These are phyloP conservation scores for Miscanthus sacchariflorus DNA, from an alignment of 202 grass and related monocot genomes.

Conservation along the genomic window DNA sequence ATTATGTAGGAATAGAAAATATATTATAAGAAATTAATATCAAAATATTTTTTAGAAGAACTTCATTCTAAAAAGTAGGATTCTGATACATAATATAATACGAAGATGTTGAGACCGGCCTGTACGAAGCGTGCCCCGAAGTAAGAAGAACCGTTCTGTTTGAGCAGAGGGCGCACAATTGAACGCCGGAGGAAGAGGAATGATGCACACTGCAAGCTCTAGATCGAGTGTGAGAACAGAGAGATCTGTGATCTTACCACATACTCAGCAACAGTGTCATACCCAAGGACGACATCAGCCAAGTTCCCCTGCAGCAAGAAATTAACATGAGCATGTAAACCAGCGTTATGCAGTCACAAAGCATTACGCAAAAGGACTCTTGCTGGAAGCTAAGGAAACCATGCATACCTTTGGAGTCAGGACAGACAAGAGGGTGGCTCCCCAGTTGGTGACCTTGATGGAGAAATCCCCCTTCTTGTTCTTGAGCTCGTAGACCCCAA, in stretches of 20 bases:
- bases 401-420: slow-evolving; percentile 66
- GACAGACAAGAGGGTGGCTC: slow-evolving; percentile 66
- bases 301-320: slow-evolving; percentile 61
- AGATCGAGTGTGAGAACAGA: background rate
- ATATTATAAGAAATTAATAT: no score
- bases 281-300: slow-evolving; percentile 76
- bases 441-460: slow-evolving; percentile 71
- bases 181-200: background rate
- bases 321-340: background rate
- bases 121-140: background rate
- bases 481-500: slow-evolving; percentile 65
- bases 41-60: no score
- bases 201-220: background rate
- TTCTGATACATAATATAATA: no score
- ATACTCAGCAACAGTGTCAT: slow-evolving; percentile 65
- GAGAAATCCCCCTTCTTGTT: slow-evolving; percentile 69
- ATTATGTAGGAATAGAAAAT: no score
- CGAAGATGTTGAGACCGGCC: no score
- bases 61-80: no score
- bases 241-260: slow-evolving; percentile 54
- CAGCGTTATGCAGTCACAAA: background rate
- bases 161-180: no score
- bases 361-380: background rate
- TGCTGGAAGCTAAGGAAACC: no score
- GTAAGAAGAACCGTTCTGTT: background rate